A percentile compares a stretch with the other conserved stretches of the same genome.
Evolutionary conservation across 257 asterid species (phyloP).

Genomic region (Solanum ossicruentum): DNA sequence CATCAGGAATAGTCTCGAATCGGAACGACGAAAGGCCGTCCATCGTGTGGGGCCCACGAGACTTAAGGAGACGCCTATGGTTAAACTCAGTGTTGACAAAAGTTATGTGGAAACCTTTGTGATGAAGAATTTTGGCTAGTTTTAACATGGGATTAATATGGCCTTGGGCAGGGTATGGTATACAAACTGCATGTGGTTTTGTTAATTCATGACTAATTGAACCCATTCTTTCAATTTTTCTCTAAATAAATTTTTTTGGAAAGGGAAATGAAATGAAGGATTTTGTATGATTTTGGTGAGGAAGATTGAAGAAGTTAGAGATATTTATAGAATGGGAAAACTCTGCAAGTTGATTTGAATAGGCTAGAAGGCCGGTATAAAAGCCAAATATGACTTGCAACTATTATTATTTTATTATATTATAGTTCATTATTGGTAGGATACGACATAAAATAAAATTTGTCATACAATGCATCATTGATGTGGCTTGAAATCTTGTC

Average conservation of each 20-base stretch:
- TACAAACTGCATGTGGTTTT: not conserved
- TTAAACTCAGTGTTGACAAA: not conserved
- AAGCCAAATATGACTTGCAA: not conserved
- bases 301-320: not conserved
- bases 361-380: not conserved
- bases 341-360: not conserved
- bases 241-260: not conserved
- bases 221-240: not conserved
- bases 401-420: not conserved
- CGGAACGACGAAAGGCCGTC: not conserved
- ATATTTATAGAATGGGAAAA: not conserved
- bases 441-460: not conserved
- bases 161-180: slow-evolving; percentile 1
- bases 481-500: not conserved
- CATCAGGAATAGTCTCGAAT: not conserved
- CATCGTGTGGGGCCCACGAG: not conserved
- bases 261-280: not conserved
- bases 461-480: not conserved
- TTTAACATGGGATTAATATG: not conserved
- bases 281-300: not conserved
- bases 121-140: not conserved
- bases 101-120: not conserved
- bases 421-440: not conserved
- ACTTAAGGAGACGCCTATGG: not conserved
- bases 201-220: not conserved